Evolutionary conservation across 2,329 filamentous ascomycete genomes (phyloP).

Genomic region (Neophaeococcomyces aloes): DNA sequence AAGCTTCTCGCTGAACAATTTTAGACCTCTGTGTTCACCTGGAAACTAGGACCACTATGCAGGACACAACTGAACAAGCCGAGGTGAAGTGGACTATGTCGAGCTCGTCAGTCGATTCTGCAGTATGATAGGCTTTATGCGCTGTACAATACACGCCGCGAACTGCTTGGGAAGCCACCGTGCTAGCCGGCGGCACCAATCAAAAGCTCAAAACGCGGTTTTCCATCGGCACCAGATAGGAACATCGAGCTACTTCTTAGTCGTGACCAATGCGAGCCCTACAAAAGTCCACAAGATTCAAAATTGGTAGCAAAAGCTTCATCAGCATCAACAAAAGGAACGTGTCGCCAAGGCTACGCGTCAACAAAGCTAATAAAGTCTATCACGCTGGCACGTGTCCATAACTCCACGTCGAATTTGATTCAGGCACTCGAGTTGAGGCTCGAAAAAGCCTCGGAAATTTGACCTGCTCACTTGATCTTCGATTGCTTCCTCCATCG

Average conservation of each 20-base stretch:
- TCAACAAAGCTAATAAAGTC: neutral
- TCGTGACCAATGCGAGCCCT: neutral
- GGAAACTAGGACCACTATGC: neutral
- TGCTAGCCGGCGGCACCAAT: neutral
- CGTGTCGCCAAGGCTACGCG: slow-evolving; percentile 1
- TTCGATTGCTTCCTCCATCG: no score
- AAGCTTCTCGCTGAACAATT: neutral
- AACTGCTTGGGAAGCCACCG: neutral
- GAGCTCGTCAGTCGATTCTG: neutral
- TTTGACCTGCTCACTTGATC: no score
- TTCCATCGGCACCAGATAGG: neutral
- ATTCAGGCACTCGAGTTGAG: neutral
- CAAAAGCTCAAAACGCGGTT: neutral
- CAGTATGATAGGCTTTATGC: neutral
- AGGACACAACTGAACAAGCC: neutral
- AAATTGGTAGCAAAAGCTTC: neutral
- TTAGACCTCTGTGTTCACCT: neutral
- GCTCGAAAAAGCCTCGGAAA: neutral
- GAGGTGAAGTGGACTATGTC: neutral
- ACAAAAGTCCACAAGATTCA: neutral
- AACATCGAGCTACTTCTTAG: neutral
- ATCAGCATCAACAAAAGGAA: neutral
- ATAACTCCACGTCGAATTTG: neutral
- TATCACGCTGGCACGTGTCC: slow-evolving; percentile 6
- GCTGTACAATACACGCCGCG: slow-evolving; percentile 3